phyloP scores from a whole-genome alignment of 2,329 filamentous ascomycete genomes.

The Nectriaceae sp. region DNA sequence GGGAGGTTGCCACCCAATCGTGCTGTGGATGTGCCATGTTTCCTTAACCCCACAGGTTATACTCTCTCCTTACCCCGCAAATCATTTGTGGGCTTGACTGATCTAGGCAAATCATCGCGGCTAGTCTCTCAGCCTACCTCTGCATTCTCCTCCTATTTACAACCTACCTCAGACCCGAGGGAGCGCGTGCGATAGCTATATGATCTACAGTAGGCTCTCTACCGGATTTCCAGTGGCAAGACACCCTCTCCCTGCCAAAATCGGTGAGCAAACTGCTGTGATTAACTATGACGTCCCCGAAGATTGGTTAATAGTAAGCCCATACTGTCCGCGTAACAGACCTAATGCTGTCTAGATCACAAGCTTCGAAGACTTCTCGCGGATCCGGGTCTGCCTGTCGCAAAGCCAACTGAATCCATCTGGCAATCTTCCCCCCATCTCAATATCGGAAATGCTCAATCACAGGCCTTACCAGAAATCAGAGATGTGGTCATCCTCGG shows the following conservation, averaged over 20 bases:
- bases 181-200: not conserved
- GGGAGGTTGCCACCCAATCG: too few species aligned
- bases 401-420: slow-evolving; percentile 37
- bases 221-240: not conserved
- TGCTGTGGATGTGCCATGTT: too few species aligned
- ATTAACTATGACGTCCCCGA: not conserved
- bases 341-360: not conserved
- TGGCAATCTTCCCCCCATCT: slow-evolving; percentile 24
- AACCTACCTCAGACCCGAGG: not conserved
- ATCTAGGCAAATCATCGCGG: not conserved
- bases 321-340: not conserved
- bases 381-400: slow-evolving; percentile 37
- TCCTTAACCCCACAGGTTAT: not conserved
- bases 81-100: not conserved
- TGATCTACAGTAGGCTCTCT: not conserved
- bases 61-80: not conserved
- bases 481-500: slow-evolving; percentile 38
- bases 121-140: not conserved
- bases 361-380: not conserved
- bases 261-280: not conserved
- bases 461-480: slow-evolving; percentile 10
- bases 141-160: not conserved
- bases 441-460: slow-evolving; percentile 2
- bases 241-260: not conserved
- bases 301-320: not conserved